Percentiles rank a stretch among this genome's conserved stretches.
Evolutionary conservation across 805 yeast genomes (phyloP).

Genomic region (Yarrowia divulgata): DNA sequence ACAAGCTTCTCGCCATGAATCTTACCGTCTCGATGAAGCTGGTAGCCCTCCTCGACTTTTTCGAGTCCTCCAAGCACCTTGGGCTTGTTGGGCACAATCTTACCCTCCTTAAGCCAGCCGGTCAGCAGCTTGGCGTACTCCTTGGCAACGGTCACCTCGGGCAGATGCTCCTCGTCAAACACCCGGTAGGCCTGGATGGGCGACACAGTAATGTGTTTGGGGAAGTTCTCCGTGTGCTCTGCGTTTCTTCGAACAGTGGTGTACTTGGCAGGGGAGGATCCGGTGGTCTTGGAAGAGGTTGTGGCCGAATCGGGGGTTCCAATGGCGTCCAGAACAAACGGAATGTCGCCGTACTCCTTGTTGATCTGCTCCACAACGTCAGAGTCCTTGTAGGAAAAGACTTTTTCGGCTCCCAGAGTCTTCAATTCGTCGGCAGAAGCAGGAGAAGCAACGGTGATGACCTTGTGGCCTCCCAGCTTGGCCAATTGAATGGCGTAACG

Average conservation of each 20-base stretch:
- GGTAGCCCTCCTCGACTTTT: constrained; percentile 30
- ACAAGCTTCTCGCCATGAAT: constrained; percentile 36
- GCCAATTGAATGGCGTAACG: constrained; percentile 36
- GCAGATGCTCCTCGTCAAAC: constrained; percentile 34
- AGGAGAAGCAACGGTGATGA: constrained; percentile 27
- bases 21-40: constrained; percentile 32
- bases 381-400: constrained; percentile 23
- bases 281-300: constrained; percentile 19
- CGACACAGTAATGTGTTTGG: constrained; percentile 19
- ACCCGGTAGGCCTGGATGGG: constrained; percentile 32
- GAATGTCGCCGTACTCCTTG: constrained; percentile 31
- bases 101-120: constrained; percentile 28
- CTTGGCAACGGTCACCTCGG: constrained; percentile 29
- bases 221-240: constrained; percentile 32
- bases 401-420: constrained; percentile 30
- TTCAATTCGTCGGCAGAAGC: constrained; percentile 12
- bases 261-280: constrained; percentile 17
- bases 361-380: constrained; percentile 35
- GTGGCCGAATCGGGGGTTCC: constrained; percentile 35
- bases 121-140: constrained; percentile 22
- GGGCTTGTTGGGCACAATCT: constrained; percentile 30
- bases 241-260: constrained; percentile 34
- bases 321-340: constrained; percentile 24
- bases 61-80: constrained; percentile 29
- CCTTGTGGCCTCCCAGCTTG: constrained; percentile 35